phyloP scores from a whole-genome alignment of 495 filamentous ascomycete species.

The Neurospora hispaniola region DNA sequence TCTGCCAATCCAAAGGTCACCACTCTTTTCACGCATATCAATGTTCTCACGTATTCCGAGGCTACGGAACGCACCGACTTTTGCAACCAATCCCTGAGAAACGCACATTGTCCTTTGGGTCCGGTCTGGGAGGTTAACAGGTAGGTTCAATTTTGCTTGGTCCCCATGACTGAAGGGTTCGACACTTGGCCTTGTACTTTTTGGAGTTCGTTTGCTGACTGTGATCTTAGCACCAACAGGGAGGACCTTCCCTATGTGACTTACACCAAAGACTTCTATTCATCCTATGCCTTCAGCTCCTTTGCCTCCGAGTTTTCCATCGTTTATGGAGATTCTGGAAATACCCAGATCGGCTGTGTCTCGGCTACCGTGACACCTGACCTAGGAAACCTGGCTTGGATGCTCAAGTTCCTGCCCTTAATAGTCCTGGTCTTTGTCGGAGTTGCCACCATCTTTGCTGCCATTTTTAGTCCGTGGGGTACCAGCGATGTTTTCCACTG shows the following conservation, averaged over 20 bases:
- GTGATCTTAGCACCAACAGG: conserved; percentile 19
- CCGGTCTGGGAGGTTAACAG: conserved; percentile 51
- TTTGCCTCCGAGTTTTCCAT: conserved; percentile 60
- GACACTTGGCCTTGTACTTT: neutral
- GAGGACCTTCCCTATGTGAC: conserved; percentile 40
- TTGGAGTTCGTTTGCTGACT: neutral
- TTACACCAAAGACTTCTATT: conserved; percentile 65
- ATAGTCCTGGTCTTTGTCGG: conserved; percentile 70
- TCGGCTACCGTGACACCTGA: conserved; percentile 73
- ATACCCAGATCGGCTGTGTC: conserved; percentile 65
- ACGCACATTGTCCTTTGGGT: conserved; percentile 61
- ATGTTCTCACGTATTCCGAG: conserved; percentile 65
- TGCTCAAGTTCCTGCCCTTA: conserved; percentile 70
- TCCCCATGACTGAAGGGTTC: neutral
- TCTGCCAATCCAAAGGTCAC: conserved; percentile 46
- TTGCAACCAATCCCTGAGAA: conserved; percentile 47
- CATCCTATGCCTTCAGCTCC: conserved; percentile 75
- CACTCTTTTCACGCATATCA: conserved; percentile 56
- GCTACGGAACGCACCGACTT: conserved; percentile 47
- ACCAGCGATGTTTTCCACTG: conserved; percentile 80
- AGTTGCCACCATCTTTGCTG: conserved; percentile 69
- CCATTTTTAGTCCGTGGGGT: conserved; percentile 88
- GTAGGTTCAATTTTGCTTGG: conserved; percentile 32
- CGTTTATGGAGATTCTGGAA: conserved; percentile 56
- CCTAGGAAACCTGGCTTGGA: conserved; percentile 48